phyloP scores from a whole-genome alignment of 2,329 filamentous ascomycete genomes.

The Rosellinia necatrix region DNA sequence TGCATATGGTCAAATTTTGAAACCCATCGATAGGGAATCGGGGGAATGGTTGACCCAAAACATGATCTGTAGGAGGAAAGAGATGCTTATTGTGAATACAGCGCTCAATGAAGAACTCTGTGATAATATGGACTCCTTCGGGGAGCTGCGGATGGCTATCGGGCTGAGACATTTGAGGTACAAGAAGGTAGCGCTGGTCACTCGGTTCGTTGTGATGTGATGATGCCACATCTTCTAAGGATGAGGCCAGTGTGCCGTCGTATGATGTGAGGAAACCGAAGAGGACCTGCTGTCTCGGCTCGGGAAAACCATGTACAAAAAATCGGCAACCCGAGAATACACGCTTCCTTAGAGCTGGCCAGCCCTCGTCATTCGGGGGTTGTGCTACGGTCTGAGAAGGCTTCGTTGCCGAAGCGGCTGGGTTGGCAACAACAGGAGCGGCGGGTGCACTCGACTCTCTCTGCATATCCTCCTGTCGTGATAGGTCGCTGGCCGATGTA shows the following conservation, averaged over 20 bases:
- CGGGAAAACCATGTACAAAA: conserved; percentile 63
- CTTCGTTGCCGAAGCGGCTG: conserved; percentile 4
- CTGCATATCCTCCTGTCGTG: conserved; percentile 21
- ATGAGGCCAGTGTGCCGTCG: conserved; percentile 50
- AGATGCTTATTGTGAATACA: conserved; percentile 79
- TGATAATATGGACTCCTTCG: conserved; percentile 62
- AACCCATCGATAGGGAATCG: conserved; percentile 73
- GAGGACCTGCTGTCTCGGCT: conserved; percentile 54
- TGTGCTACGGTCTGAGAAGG: not conserved
- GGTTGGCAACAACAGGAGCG: conserved; percentile 8
- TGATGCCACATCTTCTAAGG: conserved; percentile 48
- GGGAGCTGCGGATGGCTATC: conserved; percentile 49
- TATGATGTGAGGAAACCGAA: conserved; percentile 54
- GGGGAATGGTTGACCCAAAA: conserved; percentile 78
- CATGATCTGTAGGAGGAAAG: conserved; percentile 69
- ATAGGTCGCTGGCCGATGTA: conserved; percentile 41
- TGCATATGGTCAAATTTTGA: conserved; percentile 71
- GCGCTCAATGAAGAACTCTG: conserved; percentile 91
- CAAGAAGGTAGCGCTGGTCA: conserved; percentile 55
- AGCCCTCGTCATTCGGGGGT: conserved; percentile 11
- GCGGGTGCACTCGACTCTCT: conserved; percentile 23
- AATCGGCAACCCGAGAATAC: conserved; percentile 63
- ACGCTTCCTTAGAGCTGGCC: conserved; percentile 40
- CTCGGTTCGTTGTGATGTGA: conserved; percentile 31
- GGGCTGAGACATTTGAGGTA: conserved; percentile 57